Evolutionary conservation across 768 basidiomycete species (phyloP).

Genomic region (Mycena albidolilacea): DNA sequence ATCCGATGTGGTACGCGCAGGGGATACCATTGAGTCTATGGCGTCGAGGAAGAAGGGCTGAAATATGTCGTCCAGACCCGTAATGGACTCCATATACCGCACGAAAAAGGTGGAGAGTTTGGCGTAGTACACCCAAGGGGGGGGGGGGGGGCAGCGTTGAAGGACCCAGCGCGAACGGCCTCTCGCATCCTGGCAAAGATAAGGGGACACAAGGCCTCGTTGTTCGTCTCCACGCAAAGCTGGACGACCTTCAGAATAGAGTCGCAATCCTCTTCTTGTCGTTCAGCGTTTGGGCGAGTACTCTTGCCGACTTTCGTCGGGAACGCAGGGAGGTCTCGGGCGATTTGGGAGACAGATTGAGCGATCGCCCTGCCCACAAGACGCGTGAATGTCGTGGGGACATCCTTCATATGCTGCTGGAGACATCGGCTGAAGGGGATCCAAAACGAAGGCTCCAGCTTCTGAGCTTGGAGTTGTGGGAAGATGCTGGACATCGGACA

Average conservation of each 20-base stretch:
- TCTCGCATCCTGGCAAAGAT: constrained; percentile 34
- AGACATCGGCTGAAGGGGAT: constrained; percentile 22
- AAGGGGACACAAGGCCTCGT: constrained; percentile 7
- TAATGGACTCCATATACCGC: neutral
- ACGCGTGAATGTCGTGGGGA: neutral
- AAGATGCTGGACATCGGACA: constrained; percentile 17
- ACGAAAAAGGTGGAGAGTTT: constrained; percentile 17
- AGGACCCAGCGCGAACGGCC: constrained; percentile 6
- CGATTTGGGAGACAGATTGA: constrained; percentile 25
- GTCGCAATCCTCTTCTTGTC: constrained; percentile 1
- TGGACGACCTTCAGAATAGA: constrained; percentile 27
- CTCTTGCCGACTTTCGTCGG: constrained; percentile 18
- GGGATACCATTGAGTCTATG: constrained; percentile 24
- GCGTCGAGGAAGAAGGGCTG: constrained; percentile 32
- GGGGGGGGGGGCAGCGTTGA: constrained; percentile 23
- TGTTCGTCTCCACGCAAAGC: constrained; percentile 33
- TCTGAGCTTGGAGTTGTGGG: constrained; percentile 32
- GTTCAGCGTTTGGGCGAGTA: neutral
- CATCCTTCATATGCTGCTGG: constrained; percentile 1
- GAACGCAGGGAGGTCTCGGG: constrained; percentile 23
- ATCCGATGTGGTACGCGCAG: constrained; percentile 1
- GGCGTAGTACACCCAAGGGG: constrained; percentile 36
- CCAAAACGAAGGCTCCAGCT: constrained; percentile 26
- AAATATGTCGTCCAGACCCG: constrained; percentile 7
- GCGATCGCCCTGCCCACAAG: constrained; percentile 19